Conservation (phyloP, 768 basidiomycete genomes). For the Psilocybe tampanensis region DNA sequence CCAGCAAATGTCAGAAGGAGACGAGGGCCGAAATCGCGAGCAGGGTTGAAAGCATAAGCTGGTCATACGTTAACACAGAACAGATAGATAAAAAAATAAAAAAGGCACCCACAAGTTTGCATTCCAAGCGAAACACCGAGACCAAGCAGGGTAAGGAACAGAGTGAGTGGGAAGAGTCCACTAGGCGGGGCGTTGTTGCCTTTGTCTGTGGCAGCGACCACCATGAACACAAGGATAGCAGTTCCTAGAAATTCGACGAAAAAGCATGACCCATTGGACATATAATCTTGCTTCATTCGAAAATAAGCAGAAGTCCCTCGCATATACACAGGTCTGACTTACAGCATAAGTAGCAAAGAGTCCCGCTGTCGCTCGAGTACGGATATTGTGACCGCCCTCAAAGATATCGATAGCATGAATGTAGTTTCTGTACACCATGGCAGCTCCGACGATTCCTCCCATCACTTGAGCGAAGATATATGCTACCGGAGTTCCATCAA, state of each 20-base stretch:
- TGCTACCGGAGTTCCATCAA: neutral
- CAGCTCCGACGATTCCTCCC: constrained; percentile 62
- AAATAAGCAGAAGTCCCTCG: neutral
- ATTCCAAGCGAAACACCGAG: constrained; percentile 60
- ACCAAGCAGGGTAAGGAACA: constrained; percentile 61
- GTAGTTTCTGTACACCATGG: constrained; percentile 64
- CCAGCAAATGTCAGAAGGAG: constrained; percentile 73
- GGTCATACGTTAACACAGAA: constrained; percentile 1
- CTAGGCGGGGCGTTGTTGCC: constrained; percentile 40
- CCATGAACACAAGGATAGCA: constrained; percentile 52
- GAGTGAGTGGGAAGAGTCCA: constrained; percentile 53
- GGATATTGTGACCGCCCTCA: constrained; percentile 54
- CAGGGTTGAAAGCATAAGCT: constrained; percentile 67
- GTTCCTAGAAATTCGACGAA: constrained; percentile 58
- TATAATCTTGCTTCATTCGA: constrained; percentile 3
- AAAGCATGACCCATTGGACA: constrained; percentile 39
- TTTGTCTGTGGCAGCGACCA: constrained; percentile 60
- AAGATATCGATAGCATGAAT: constrained; percentile 65
- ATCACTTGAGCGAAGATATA: constrained; percentile 54
- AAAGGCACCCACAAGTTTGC: constrained; percentile 48
- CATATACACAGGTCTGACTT: neutral
- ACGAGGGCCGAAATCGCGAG: constrained; percentile 69
- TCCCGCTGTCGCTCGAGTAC: constrained; percentile 54
- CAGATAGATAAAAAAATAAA: neutral
- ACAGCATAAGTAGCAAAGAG: constrained; percentile 5